Evolutionary conservation across 2,329 filamentous ascomycete species (phyloP).

Genomic region (Penicillium sp.): DNA sequence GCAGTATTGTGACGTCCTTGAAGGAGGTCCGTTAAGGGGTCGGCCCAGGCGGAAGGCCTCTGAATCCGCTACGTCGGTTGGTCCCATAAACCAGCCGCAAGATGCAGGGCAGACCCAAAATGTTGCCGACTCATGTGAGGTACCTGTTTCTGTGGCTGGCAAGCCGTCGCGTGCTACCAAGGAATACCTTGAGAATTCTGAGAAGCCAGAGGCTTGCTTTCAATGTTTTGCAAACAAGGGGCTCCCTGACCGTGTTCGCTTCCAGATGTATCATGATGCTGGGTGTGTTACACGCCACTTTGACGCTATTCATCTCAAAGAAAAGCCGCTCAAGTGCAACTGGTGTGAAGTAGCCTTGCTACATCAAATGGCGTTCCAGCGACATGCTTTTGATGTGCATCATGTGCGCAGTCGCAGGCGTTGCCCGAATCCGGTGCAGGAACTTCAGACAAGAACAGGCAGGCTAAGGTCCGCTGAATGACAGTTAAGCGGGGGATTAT

Average conservation of each 20-base stretch:
- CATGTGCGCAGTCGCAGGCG: slow-evolving; percentile 15
- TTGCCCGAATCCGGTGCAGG: not conserved
- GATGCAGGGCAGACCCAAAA: no score
- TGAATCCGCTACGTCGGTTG: no score
- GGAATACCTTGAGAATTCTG: slow-evolving; percentile 12
- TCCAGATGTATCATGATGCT: slow-evolving; percentile 14
- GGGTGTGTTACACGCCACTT: slow-evolving; percentile 20
- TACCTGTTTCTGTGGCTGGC: no score
- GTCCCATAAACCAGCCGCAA: no score
- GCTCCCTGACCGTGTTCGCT: slow-evolving; percentile 13
- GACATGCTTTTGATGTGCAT: slow-evolving; percentile 17
- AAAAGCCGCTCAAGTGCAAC: slow-evolving; percentile 14
- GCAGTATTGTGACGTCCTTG: no score
- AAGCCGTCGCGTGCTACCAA: slow-evolving; percentile 4
- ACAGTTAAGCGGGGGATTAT: not conserved
- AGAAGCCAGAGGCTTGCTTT: slow-evolving; percentile 12
- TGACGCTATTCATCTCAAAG: slow-evolving; percentile 17
- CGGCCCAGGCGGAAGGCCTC: no score
- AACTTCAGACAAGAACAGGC: slow-evolving; percentile 3
- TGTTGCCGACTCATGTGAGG: no score
- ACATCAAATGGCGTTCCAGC: slow-evolving; percentile 20
- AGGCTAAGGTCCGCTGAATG: not conserved
- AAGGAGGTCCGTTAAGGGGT: no score
- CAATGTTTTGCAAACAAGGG: slow-evolving; percentile 14
- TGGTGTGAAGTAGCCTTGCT: slow-evolving; percentile 17